Conservation (phyloP, 1,139 yeast species). For the Saccharomycopsis crataegensis region DNA sequence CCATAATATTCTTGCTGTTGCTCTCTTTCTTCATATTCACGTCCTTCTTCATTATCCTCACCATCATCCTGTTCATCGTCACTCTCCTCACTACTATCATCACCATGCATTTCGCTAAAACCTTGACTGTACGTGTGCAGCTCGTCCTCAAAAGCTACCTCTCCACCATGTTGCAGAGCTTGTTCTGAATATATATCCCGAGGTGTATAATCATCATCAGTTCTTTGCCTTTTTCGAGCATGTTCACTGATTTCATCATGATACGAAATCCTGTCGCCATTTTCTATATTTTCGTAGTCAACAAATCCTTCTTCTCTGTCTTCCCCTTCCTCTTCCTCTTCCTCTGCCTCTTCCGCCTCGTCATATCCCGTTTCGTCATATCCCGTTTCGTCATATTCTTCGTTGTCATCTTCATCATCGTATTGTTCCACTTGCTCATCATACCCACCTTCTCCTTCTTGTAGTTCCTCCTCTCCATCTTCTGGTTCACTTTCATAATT, state of each 20-base stretch:
- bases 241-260: neutral
- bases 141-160: slow-evolving; percentile 19
- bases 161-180: slow-evolving; percentile 13
- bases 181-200: slow-evolving; percentile 19
- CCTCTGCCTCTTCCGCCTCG: slow-evolving; percentile 17
- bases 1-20: slow-evolving; percentile 22
- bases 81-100: slow-evolving; percentile 11
- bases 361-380: neutral
- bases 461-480: slow-evolving; percentile 8
- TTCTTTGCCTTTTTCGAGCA: neutral
- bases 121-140: slow-evolving; percentile 19
- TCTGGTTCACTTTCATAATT: slow-evolving; percentile 3
- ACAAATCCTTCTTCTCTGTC: slow-evolving; percentile 20
- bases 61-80: slow-evolving; percentile 19
- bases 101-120: slow-evolving; percentile 6
- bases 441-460: neutral
- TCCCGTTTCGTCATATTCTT: slow-evolving; percentile 22
- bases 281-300: slow-evolving; percentile 16
- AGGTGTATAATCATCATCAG: neutral
- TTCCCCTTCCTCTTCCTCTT: slow-evolving; percentile 22
- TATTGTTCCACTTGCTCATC: slow-evolving; percentile 2
- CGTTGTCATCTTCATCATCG: slow-evolving; percentile 3
- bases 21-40: slow-evolving; percentile 16
- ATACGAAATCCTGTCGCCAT: slow-evolving; percentile 12
- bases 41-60: slow-evolving; percentile 19